These are phyloP conservation scores for Pisolithus orientalis DNA, from an alignment of 768 basidiomycete species.

Conservation along the genomic window DNA sequence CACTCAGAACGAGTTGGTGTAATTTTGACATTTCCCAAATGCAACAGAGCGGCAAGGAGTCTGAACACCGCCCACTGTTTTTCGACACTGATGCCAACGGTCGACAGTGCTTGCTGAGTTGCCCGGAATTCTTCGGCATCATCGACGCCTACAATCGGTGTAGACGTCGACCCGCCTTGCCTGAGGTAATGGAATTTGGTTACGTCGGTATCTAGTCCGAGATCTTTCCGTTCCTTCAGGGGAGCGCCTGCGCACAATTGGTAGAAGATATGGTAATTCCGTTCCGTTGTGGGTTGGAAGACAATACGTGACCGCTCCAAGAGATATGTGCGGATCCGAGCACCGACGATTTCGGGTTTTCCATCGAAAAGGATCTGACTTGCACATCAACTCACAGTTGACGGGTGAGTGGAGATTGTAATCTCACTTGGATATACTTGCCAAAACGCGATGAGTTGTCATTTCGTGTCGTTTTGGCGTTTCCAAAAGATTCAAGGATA, in stretches of 20 bases:
- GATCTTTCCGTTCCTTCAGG: slow-evolving; percentile 89
- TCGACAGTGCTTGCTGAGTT: slow-evolving; percentile 92
- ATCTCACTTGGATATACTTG: slow-evolving; percentile 88
- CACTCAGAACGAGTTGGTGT: slow-evolving; percentile 77
- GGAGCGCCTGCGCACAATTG: slow-evolving; percentile 97
- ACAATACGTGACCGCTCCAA: slow-evolving; percentile 96
- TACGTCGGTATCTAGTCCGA: slow-evolving; percentile 82
- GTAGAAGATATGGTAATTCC: slow-evolving; percentile 99
- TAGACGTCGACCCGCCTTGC: slow-evolving; percentile 86
- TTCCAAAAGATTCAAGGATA: slow-evolving; percentile 97
- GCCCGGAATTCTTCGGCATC: slow-evolving; percentile 92
- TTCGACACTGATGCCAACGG: slow-evolving; percentile 95
- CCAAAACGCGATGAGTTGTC: slow-evolving; percentile 99
- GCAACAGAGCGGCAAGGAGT: slow-evolving; percentile 85
- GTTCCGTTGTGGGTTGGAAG: slow-evolving; percentile 93
- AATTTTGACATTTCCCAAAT: slow-evolving; percentile 97
- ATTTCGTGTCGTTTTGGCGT: slow-evolving; percentile 98
- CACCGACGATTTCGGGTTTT: slow-evolving; percentile 94
- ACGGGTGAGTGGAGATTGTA: slow-evolving; percentile 3
- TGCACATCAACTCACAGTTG: slow-evolving; percentile 2
- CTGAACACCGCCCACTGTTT: slow-evolving; percentile 98
- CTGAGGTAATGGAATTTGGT: slow-evolving; percentile 87
- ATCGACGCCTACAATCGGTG: slow-evolving; percentile 87
- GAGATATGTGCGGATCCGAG: slow-evolving; percentile 97
- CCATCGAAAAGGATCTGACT: slow-evolving; percentile 92